A percentile compares a stretch with the other conserved stretches of the same genome.
phyloP scores from a whole-genome alignment of 345 rosid species.

The Eucalyptus pumila region DNA sequence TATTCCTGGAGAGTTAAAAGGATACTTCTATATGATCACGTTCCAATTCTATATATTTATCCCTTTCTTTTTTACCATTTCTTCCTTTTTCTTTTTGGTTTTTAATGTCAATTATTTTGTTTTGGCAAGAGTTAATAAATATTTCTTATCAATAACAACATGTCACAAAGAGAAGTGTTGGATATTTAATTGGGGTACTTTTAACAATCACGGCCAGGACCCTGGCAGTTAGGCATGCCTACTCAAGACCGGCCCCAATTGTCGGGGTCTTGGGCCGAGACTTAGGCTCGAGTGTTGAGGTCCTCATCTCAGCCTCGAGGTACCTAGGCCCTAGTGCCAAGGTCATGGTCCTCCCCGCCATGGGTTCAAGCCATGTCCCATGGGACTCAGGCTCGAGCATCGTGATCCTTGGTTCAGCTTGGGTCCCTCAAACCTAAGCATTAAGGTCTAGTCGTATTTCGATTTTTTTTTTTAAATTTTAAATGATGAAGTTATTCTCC shows the following conservation, averaged over 20 bases:
- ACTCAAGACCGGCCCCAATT: background rate
- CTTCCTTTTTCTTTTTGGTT: background rate
- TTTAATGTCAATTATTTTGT: background rate
- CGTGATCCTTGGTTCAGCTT: background rate
- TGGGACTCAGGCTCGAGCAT: background rate
- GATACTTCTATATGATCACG: background rate
- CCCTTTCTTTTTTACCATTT: background rate
- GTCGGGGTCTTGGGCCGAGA: background rate
- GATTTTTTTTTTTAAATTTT: background rate
- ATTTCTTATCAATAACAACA: background rate
- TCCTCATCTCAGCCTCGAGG: background rate
- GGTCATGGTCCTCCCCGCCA: background rate
- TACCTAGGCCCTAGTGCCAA: background rate
- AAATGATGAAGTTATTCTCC: background rate
- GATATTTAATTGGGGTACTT: background rate
- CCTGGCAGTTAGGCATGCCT: background rate
- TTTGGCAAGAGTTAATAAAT: background rate
- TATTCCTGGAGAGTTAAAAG: background rate
- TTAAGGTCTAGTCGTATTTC: accelerated
- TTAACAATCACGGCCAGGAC: background rate
- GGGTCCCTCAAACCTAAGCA: background rate
- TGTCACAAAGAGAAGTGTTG: background rate
- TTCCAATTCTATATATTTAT: background rate
- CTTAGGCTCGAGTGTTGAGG: accelerated
- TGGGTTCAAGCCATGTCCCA: background rate